These are phyloP conservation scores for Saprolegnia parasitica DNA, from an alignment of 352 stramenopile genomes.

Conservation along the genomic window DNA sequence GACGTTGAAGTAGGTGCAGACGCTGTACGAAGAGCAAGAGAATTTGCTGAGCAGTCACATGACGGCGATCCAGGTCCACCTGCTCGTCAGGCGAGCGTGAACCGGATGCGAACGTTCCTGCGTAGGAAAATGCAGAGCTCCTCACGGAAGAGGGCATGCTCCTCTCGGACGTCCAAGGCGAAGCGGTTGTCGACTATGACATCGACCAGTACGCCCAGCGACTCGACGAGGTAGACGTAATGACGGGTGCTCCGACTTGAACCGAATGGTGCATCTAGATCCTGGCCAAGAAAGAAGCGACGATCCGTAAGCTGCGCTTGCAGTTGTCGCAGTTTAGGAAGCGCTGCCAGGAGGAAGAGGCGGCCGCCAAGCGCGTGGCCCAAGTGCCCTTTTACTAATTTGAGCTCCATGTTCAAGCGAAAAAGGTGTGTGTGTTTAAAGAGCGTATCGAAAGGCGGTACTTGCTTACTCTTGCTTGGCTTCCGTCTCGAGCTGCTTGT, in stretches of 20 bases:
- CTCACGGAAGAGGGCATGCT: slow-evolving; percentile 93
- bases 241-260: neutral
- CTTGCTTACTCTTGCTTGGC: slow-evolving; percentile 20
- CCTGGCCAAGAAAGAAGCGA: slow-evolving; percentile 87
- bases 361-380: slow-evolving; percentile 42
- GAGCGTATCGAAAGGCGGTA: neutral
- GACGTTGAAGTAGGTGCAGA: slow-evolving; percentile 58
- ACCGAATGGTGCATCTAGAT: slow-evolving; percentile 47
- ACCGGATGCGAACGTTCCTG: slow-evolving; percentile 2
- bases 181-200: slow-evolving; percentile 89
- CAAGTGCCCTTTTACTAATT: slow-evolving; percentile 20
- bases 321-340: slow-evolving; percentile 80
- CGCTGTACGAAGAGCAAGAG: slow-evolving; percentile 96
- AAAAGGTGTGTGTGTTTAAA: neutral
- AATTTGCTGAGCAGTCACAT: slow-evolving; percentile 95
- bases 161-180: slow-evolving; percentile 79
- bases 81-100: neutral
- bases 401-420: neutral
- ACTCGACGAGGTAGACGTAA: slow-evolving; percentile 68
- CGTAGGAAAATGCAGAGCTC: slow-evolving; percentile 94
- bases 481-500: slow-evolving; percentile 34
- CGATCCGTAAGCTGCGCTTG: slow-evolving; percentile 78
- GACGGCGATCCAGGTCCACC: slow-evolving; percentile 87
- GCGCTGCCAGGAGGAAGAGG: slow-evolving; percentile 80
- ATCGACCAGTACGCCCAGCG: slow-evolving; percentile 92